phyloP scores from a whole-genome alignment of 139 green algal genomes.

The Chlorella sp. region DNA sequence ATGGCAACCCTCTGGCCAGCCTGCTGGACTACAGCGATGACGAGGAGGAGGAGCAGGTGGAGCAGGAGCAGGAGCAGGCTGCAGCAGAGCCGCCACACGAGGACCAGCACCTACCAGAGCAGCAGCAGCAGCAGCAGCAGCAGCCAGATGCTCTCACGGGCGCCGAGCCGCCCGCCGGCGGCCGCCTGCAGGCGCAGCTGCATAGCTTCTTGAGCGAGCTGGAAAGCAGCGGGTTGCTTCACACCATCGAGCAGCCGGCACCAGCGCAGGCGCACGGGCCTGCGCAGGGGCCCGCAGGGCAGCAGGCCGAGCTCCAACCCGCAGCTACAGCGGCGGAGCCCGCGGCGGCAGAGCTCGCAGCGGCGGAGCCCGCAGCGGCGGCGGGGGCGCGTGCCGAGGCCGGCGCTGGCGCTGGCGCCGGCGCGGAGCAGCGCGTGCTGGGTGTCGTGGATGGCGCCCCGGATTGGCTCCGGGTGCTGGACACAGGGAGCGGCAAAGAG shows the following conservation, averaged over 20 bases:
- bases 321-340: not conserved
- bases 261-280: not conserved
- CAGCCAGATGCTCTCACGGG: not conserved
- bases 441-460: slow-evolving; percentile 45
- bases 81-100: not conserved
- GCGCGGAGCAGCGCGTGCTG: slow-evolving; percentile 61
- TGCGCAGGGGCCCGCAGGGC: not conserved
- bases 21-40: slow-evolving; percentile 33
- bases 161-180: too few species aligned
- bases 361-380: not conserved
- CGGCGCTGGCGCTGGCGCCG: not conserved
- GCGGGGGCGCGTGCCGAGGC: not conserved
- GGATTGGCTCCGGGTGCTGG: slow-evolving; percentile 52
- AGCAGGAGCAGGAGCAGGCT: not conserved
- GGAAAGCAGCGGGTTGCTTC: slow-evolving; percentile 70
- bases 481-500: slow-evolving; percentile 55
- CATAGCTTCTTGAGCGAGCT: slow-evolving; percentile 76
- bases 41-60: not conserved
- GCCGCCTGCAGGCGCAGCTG: slow-evolving; percentile 58
- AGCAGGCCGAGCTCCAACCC: not conserved
- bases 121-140: not conserved
- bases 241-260: not conserved
- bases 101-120: not conserved
- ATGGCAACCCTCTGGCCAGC: slow-evolving; percentile 29
- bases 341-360: not conserved